Conservation (phyloP, 495 filamentous ascomycete genomes). For the Podospora australis region DNA sequence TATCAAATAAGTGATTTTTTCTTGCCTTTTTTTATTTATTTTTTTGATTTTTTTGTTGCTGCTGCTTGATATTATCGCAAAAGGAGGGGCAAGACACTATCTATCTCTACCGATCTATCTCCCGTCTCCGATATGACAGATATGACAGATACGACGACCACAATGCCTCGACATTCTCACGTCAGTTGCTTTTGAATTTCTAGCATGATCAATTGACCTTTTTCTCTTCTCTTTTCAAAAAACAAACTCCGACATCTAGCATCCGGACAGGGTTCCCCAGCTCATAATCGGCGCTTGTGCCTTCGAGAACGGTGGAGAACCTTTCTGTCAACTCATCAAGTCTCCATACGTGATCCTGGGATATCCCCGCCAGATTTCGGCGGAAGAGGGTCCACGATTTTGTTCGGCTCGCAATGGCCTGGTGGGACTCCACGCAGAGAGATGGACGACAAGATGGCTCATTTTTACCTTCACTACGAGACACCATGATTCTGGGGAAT, state of each 20-base stretch:
- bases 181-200: no score
- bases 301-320: conserved; percentile 1
- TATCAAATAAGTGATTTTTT: no score
- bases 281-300: background rate
- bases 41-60: no score
- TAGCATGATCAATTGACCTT: no score
- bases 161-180: no score
- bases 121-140: no score
- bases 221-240: no score
- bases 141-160: no score
- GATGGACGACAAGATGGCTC: background rate
- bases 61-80: no score
- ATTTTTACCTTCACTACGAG: conserved; percentile 9
- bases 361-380: conserved; percentile 1
- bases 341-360: background rate
- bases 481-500: conserved; percentile 5
- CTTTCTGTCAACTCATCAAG: conserved; percentile 3
- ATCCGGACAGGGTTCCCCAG: background rate
- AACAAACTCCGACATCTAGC: background rate
- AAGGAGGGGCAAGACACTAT: no score
- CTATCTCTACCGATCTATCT: no score
- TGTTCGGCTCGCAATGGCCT: conserved; percentile 19
- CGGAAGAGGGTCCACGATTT: background rate
- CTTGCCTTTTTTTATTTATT: no score
- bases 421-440: conserved; percentile 21